phyloP scores from a whole-genome alignment of 2,329 filamentous ascomycete genomes.

The Diaporthe capsici region DNA sequence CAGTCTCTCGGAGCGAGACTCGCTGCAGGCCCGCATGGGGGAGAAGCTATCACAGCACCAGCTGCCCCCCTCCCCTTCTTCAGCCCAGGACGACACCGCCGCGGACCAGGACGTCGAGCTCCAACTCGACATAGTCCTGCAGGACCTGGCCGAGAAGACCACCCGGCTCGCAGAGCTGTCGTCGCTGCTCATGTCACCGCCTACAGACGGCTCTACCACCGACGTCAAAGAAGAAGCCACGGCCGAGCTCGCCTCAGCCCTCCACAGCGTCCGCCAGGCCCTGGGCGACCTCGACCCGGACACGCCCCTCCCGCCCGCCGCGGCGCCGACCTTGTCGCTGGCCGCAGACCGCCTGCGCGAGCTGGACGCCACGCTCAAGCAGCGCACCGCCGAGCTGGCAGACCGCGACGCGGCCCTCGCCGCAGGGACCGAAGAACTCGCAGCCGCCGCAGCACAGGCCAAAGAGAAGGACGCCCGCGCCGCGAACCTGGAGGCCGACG shows the following conservation, averaged over 20 bases:
- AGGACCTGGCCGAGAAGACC: slow-evolving; percentile 39
- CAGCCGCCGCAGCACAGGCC: not conserved
- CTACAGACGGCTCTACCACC: not conserved
- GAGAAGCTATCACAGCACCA: slow-evolving; percentile 10
- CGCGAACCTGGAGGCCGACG: not conserved
- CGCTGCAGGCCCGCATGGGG: slow-evolving; percentile 7
- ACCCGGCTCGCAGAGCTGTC: slow-evolving; percentile 26
- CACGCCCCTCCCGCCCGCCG: not conserved
- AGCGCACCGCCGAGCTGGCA: slow-evolving; percentile 9
- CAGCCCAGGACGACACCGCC: not conserved
- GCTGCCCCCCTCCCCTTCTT: not conserved
- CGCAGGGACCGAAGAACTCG: not conserved
- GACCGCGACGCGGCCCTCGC: slow-evolving; percentile 9
- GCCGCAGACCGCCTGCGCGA: slow-evolving; percentile 25
- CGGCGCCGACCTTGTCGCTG: not conserved
- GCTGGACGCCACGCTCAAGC: not conserved
- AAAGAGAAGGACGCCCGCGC: not conserved
- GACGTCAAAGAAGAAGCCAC: not conserved
- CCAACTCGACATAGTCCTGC: slow-evolving; percentile 39
- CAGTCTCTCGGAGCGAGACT: slow-evolving; percentile 4
- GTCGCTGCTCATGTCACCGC: not conserved
- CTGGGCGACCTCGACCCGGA: slow-evolving; percentile 9
- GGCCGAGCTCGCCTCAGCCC: slow-evolving; percentile 5
- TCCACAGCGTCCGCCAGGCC: slow-evolving; percentile 27
- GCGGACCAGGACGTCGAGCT: slow-evolving; percentile 34